Conservation (phyloP, 2,329 filamentous ascomycete species). For the Davidsoniella eucalypti region DNA sequence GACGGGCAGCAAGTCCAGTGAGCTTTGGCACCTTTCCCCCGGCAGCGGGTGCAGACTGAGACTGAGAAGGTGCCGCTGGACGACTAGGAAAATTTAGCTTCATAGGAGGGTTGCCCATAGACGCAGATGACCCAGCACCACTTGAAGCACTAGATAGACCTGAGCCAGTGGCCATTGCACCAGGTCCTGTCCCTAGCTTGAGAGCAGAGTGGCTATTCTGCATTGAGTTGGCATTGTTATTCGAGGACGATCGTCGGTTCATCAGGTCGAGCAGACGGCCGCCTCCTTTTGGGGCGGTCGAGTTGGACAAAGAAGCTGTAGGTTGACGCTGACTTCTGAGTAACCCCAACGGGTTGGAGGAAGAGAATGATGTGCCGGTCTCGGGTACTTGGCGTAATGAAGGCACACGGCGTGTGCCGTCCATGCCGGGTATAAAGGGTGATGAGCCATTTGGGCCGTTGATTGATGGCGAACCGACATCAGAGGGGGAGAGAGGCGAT, state of each 20-base stretch:
- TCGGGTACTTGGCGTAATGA: conserved; percentile 9
- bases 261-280: conserved; percentile 3
- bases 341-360: conserved; percentile 1
- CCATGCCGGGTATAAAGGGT: neutral
- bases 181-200: neutral
- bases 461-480: neutral
- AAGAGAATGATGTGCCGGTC: neutral
- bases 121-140: neutral
- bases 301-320: neutral
- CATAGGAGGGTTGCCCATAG: neutral
- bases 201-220: neutral
- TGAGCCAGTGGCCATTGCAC: neutral
- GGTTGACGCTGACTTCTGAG: conserved; percentile 8
- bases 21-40: neutral
- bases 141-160: neutral
- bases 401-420: conserved; percentile 4
- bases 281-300: neutral
- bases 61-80: neutral
- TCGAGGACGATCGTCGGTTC: neutral
- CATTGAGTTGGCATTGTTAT: neutral
- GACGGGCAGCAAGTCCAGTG: conserved; percentile 46
- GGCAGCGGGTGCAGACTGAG: neutral
- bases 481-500: conserved; percentile 1
- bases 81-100: neutral
- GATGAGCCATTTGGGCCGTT: neutral